Base-by-base conservation (phyloP, 805 yeast genomes). In the Candida dajiaensis region DNA sequence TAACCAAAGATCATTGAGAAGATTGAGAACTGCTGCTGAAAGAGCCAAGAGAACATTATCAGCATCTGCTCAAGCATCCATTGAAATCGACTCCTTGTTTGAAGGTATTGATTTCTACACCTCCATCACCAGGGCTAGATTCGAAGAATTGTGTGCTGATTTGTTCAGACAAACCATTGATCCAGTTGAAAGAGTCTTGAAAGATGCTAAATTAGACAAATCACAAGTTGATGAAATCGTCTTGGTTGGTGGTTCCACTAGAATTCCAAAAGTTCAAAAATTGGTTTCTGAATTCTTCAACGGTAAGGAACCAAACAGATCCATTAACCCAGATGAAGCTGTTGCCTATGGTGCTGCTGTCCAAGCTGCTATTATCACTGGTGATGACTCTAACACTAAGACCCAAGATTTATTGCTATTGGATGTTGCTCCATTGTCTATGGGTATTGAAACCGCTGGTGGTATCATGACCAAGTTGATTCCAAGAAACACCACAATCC, bases 301-400 rank as follows among this genome's bases (percentile, higher is more conserved):
- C 74, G 97, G 97, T 72, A 92, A 90, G 78, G 96, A 90, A 76
- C 97, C 96, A 74, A 88, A 89, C 81, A 89, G 84, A 80, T 89
- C 97, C 49, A 90, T 90, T 73, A 90, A 90, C 85, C 98, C 97
- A 63, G 97, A 90, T 80, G 97, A 89, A 79, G 97, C 97, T 68
- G 97, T 89, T 72, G 97, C 97, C 66, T 89, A 89, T 78, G 97
- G 97, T 85, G 97, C 97, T 59, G 97, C 97, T 58, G 97, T 89
- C 61, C 97, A 89, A 78, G 97, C 97, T 62, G 97, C 97, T 61
- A 89, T 90, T 67, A 81, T 90, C 69, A 82, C 97, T 56, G 98
- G 98, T 78, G 97, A 90, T 74, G 81, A 94, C 60, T 89, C 97
- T 43, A 57, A 56, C 44, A 86, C 96, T 55, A 90, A 90, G 88